Evolutionary conservation across 2,329 filamentous ascomycete species (phyloP).

Genomic region (Neocatenulostroma microsporum): DNA sequence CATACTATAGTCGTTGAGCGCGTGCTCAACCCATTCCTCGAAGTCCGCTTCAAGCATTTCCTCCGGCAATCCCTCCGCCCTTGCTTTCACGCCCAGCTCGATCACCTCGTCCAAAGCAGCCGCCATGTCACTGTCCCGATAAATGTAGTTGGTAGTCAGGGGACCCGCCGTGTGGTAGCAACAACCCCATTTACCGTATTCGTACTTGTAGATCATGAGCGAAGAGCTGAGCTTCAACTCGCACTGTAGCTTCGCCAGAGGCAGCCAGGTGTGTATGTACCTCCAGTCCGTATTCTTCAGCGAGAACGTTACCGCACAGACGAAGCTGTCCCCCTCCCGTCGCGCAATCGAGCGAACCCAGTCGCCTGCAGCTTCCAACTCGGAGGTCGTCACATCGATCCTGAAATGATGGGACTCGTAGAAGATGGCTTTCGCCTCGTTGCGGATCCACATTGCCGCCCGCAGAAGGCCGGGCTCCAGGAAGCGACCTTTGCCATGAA

Average conservation of each 20-base stretch:
- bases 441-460: neutral
- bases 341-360: neutral
- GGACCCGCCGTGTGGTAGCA: neutral
- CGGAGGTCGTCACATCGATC: neutral
- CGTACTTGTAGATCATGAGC: neutral
- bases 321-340: neutral
- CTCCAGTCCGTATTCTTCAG: neutral
- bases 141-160: neutral
- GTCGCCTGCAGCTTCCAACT: neutral
- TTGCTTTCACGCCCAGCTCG: neutral
- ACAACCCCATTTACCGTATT: too few relatives aligned
- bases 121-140: neutral
- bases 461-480: constrained; percentile 1
- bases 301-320: neutral
- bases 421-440: neutral
- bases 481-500: neutral
- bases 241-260: neutral
- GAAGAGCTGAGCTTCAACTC: neutral
- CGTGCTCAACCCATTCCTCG: neutral
- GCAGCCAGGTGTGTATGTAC: constrained; percentile 1
- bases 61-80: neutral
- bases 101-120: neutral
- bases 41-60: neutral
- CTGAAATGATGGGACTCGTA: neutral
- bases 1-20: too few relatives aligned